Evolutionary conservation across 2,329 filamentous ascomycete genomes (phyloP), one percentile per base, ranked within the genome.

Genomic region (Aspergillus puulaauensis): DNA sequence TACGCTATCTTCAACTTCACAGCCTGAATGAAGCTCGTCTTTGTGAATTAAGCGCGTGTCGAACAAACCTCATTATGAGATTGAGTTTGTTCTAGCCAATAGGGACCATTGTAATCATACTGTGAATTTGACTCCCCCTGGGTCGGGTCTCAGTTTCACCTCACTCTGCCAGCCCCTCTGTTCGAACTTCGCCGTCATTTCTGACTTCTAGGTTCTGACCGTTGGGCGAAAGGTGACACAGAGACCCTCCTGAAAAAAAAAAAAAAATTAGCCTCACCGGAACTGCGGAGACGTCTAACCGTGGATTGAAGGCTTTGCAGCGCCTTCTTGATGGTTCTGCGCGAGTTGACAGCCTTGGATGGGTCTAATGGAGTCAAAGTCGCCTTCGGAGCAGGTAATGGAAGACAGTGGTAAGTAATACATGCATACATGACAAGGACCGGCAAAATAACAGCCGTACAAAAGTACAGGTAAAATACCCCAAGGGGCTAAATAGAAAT

Each of bases 401-500:
- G 49, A 23, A 52, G 47, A 49, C 31, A 21, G 47, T 27, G 24
- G 15, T 35, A 47, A 24, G 21, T 9, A n/a, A n/a, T 49, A 37
- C 53, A 49, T 43, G 24, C 53, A 27, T 43, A 49, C 53, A 53
- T 31, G 27, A 31, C 27, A 9, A 31, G 27, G 27, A 31, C 27
- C 9, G 9, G 27, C 27, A 31, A 31, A 31, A 31, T 46, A 44
- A 21, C 14, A 27, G 17, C 48, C 19, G 2, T 23, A 21, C 33
- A 21, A 47, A 43, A 43, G 21, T 54, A 54, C 52, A 31, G 15
- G n/a, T 23, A 23, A 23, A 52, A 23, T 23, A 43, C 50, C 23
- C 24, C 35, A 53, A 53, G 35, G 21, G 19, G 31, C 51, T 43
- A 61, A 61, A 61, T 8, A 50, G 51, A 53, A 59, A 50, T 47